Conservation (phyloP, 2,329 filamentous ascomycete genomes). For the Delphinella strobiligena region DNA sequence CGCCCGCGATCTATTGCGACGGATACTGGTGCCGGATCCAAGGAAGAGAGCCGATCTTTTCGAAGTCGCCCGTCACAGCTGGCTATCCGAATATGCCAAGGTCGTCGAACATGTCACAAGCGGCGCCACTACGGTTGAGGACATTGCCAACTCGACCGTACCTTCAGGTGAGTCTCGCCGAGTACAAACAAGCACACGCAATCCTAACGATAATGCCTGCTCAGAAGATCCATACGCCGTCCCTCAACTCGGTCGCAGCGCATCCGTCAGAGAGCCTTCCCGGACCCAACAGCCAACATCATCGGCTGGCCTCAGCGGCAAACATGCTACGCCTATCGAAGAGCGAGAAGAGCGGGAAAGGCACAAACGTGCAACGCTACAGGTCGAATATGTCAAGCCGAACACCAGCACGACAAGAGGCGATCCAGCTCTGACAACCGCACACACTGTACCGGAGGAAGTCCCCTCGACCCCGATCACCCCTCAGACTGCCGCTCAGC, state of each 20-base stretch:
- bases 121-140: slow-evolving; percentile 73
- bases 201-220: slow-evolving; percentile 7
- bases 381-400: slow-evolving; percentile 94
- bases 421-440: slow-evolving; percentile 23
- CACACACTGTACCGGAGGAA: slow-evolving; percentile 17
- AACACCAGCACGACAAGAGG: slow-evolving; percentile 74
- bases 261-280: slow-evolving; percentile 78
- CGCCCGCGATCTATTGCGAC: slow-evolving; percentile 78
- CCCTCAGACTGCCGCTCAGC: slow-evolving; percentile 20
- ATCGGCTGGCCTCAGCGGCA: slow-evolving; percentile 53
- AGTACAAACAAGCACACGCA: background rate
- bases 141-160: slow-evolving; percentile 71
- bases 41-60: slow-evolving; percentile 91
- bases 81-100: slow-evolving; percentile 94
- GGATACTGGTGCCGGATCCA: slow-evolving; percentile 91
- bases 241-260: slow-evolving; percentile 63
- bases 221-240: slow-evolving; percentile 44
- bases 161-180: slow-evolving; percentile 35
- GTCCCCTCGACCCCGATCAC: slow-evolving; percentile 18
- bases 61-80: slow-evolving; percentile 94
- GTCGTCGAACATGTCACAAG: slow-evolving; percentile 96
- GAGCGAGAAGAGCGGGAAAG: slow-evolving; percentile 52
- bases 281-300: slow-evolving; percentile 46
- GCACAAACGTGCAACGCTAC: slow-evolving; percentile 82
- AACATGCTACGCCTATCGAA: slow-evolving; percentile 59